Conservation (phyloP, 2,329 filamentous ascomycete genomes). For the Pseudogymnoascus sp. region DNA sequence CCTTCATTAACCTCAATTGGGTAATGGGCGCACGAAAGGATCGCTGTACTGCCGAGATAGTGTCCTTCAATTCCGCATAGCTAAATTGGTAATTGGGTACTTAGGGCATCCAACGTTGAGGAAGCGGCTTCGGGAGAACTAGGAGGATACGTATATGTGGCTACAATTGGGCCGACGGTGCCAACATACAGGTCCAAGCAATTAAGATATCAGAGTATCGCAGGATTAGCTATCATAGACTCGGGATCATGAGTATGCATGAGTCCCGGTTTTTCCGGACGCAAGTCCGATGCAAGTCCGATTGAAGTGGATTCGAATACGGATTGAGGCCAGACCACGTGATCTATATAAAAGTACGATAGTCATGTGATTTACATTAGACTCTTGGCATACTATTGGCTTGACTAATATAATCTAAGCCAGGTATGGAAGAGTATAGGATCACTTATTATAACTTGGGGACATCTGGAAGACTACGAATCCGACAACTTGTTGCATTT, state of each 20-base stretch:
- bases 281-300: constrained; percentile 4
- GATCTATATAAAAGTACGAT: not conserved
- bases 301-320: constrained; percentile 8
- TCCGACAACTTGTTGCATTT: not conserved
- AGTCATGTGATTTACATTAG: not conserved
- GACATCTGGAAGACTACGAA: not conserved
- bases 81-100: constrained; percentile 10
- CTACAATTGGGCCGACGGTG: not conserved
- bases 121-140: constrained; percentile 8
- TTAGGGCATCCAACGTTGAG: constrained; percentile 6
- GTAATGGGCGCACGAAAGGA: constrained; percentile 2
- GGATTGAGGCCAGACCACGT: not conserved
- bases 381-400: not conserved
- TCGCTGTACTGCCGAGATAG: constrained; percentile 5
- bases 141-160: constrained; percentile 6
- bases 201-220: not conserved
- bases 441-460: not conserved
- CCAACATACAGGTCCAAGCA: not conserved
- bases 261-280: constrained; percentile 8
- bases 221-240: not conserved
- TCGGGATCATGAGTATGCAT: constrained; percentile 3
- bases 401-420: not conserved
- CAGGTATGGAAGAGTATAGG: not conserved
- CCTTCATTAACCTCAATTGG: constrained; percentile 1
- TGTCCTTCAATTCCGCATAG: not conserved